Evolutionary conservation across 192 early-diverging fungal species (phyloP).

Genomic region (Podila clonocystis): DNA sequence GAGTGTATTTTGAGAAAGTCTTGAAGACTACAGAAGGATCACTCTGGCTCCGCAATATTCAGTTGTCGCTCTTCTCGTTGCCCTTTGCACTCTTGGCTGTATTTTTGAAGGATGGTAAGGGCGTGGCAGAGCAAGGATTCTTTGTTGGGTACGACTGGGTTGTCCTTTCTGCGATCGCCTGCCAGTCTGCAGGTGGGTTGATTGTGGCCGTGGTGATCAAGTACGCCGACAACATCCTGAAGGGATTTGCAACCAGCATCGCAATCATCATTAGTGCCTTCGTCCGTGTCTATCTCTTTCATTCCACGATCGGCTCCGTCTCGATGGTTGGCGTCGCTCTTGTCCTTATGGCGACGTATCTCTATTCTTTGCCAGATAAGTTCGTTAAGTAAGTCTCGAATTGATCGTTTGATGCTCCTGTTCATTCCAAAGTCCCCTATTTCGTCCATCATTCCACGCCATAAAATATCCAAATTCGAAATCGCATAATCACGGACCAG

Average conservation of each 20-base stretch:
- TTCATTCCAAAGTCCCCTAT: no score
- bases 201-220: conserved; percentile 97
- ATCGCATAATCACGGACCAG: no score
- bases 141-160: conserved; percentile 91
- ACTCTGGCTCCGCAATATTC: conserved; percentile 92
- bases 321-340: conserved; percentile 81
- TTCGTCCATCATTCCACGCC: no score
- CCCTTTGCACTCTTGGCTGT: conserved; percentile 88
- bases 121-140: conserved; percentile 82
- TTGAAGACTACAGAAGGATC: conserved; percentile 86
- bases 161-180: conserved; percentile 84
- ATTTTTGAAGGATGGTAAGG: conserved; percentile 76
- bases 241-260: conserved; percentile 97
- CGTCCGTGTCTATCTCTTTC: conserved; percentile 85
- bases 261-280: conserved; percentile 92
- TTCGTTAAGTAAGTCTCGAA: conserved; percentile 30
- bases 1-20: conserved; percentile 99
- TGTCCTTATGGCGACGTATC: conserved; percentile 79
- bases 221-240: conserved; percentile 99
- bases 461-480: no score
- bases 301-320: conserved; percentile 65
- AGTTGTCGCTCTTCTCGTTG: conserved; percentile 87
- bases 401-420: no score
- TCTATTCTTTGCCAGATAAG: conserved; percentile 70
- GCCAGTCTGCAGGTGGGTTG: conserved; percentile 92